A percentile compares a stretch with the other conserved stretches of the same genome.
Conservation (phyloP, 768 basidiomycete species). For the Calvatia gigantea region DNA sequence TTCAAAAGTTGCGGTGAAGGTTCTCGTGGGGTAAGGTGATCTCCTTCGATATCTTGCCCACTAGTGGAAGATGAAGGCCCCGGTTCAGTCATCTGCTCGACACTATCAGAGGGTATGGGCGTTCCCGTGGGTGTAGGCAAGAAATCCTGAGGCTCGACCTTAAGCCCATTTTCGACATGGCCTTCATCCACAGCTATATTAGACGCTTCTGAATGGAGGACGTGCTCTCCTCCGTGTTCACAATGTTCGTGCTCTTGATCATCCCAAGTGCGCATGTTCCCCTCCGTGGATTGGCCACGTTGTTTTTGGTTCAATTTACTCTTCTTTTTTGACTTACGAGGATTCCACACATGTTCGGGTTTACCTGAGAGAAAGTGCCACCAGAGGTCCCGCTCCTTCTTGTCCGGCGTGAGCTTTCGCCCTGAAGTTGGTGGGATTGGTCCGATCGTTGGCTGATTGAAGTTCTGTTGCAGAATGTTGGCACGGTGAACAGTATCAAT, state of each 20-base stretch:
- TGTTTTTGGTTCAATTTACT: conserved; percentile 18
- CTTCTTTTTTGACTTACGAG: conserved; percentile 35
- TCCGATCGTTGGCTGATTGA: conserved; percentile 56
- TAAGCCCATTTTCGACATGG: conserved; percentile 35
- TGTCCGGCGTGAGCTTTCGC: conserved; percentile 56
- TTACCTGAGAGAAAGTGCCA: conserved; percentile 73
- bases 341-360: conserved; percentile 67
- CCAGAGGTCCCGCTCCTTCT: conserved; percentile 72
- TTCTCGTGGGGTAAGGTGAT: conserved; percentile 41
- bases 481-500: not conserved
- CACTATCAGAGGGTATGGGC: conserved; percentile 27
- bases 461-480: conserved; percentile 45
- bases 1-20: conserved; percentile 55
- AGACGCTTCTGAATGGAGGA: conserved; percentile 17
- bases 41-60: not conserved
- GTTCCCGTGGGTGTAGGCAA: conserved; percentile 40
- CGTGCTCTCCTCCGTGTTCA: conserved; percentile 15
- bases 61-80: not conserved
- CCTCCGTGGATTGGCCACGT: conserved; percentile 19
- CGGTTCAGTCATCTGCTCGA: conserved; percentile 3
- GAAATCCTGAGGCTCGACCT: conserved; percentile 30
- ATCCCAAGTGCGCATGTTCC: conserved; percentile 33
- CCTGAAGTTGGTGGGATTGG: conserved; percentile 27
- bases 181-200: conserved; percentile 32
- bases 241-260: conserved; percentile 23